Percentiles rank a stretch among this genome's conserved stretches.
phyloP scores from a whole-genome alignment of 2,329 filamentous ascomycete genomes.

The Botrytis byssoidea region DNA sequence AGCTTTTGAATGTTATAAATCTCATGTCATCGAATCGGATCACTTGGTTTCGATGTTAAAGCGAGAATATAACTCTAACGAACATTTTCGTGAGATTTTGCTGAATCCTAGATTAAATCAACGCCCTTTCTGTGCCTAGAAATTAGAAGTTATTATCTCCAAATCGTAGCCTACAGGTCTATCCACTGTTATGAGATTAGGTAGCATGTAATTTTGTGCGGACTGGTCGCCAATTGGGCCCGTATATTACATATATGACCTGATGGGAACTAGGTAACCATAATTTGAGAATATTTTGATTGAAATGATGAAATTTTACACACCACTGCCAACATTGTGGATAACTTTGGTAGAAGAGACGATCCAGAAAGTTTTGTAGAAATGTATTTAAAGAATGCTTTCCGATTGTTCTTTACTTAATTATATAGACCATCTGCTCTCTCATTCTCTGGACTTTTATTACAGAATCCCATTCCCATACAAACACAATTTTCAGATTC shows the following conservation, averaged over 20 bases:
- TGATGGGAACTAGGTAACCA: neutral
- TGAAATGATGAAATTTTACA: neutral
- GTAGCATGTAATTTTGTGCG: neutral
- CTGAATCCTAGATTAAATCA: neutral
- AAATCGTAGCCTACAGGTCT: neutral
- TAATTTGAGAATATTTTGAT: neutral
- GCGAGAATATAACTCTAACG: neutral
- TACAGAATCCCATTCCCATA: neutral
- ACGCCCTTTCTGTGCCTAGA: neutral
- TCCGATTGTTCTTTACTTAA: neutral
- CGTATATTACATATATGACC: neutral
- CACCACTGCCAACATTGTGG: neutral
- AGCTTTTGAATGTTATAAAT: too few species aligned
- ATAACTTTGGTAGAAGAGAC: neutral
- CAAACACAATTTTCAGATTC: neutral
- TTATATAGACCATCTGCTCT: neutral
- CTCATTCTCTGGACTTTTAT: neutral
- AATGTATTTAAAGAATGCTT: neutral
- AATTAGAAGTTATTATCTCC: too few species aligned
- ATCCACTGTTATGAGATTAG: neutral
- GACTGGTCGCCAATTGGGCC: neutral
- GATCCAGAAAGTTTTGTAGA: neutral
- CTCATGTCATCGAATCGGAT: too few species aligned
- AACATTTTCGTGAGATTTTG: too few species aligned
- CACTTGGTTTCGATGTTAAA: neutral